Percentiles rank a stretch among this genome's conserved stretches.
Evolutionary conservation across 2,329 filamentous ascomycete genomes (phyloP).

Genomic region (Trichoderma simmonsii): DNA sequence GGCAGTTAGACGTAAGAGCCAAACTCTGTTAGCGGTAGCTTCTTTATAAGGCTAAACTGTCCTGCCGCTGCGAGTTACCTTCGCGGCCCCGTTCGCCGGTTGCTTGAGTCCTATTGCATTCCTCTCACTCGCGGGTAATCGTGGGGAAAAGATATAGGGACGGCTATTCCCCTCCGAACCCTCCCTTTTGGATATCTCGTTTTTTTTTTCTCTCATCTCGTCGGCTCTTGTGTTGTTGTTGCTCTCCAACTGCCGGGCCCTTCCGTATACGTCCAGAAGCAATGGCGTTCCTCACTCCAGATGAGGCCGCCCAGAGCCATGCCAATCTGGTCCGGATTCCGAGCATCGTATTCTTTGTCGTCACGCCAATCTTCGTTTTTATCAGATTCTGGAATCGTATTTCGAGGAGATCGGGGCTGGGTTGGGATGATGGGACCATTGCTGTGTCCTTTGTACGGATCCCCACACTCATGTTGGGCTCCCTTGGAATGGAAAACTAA

Average conservation of each 20-base stretch:
- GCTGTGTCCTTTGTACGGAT: slow-evolving; percentile 39
- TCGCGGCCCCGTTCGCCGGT: neutral
- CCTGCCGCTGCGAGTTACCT: neutral
- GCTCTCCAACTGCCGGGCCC: neutral
- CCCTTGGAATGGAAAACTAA: neutral
- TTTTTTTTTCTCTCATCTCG: neutral
- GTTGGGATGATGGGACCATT: slow-evolving; percentile 44
- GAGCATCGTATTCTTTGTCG: slow-evolving; percentile 41
- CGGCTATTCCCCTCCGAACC: neutral
- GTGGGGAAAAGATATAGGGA: neutral
- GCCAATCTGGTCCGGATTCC: slow-evolving; percentile 38
- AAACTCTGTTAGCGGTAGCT: slow-evolving; percentile 9
- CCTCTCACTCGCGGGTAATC: neutral
- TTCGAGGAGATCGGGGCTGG: slow-evolving; percentile 35
- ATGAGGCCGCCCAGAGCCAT: slow-evolving; percentile 33
- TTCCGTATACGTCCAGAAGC: neutral
- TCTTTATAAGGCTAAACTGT: slow-evolving; percentile 4
- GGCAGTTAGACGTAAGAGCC: neutral
- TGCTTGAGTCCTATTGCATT: neutral
- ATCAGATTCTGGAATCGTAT: slow-evolving; percentile 41
- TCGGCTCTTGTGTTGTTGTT: neutral
- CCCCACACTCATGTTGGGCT: neutral
- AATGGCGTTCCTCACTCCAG: slow-evolving; percentile 10
- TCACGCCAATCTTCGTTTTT: slow-evolving; percentile 40
- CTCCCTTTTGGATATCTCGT: neutral